phyloP scores from a whole-genome alignment of 1,284 basidiomycete genomes.

The Cutaneotrichosporon sp. region DNA sequence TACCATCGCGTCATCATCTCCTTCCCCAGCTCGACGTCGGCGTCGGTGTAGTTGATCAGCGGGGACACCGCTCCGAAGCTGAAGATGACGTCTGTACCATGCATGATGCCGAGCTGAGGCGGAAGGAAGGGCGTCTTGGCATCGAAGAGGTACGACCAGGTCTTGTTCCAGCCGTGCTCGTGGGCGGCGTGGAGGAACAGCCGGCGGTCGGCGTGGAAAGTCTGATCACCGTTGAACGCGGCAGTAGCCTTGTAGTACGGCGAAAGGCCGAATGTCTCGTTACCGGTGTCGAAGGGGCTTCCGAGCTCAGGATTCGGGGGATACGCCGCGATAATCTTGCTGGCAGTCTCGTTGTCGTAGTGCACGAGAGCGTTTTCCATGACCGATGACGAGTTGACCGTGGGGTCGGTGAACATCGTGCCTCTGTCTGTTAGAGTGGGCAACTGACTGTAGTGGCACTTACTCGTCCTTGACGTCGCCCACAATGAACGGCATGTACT shows the following conservation, averaged over 20 bases:
- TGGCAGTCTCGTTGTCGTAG: background rate
- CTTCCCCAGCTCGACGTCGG: slow-evolving; percentile 7
- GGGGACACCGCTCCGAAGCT: slow-evolving; percentile 21
- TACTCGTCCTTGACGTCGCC: slow-evolving; percentile 45
- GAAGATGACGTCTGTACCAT: slow-evolving; percentile 28
- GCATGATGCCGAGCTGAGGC: slow-evolving; percentile 20
- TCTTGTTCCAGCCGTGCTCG: slow-evolving; percentile 21
- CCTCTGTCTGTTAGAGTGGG: too few species aligned
- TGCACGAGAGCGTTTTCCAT: background rate
- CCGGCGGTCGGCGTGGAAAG: slow-evolving; percentile 30
- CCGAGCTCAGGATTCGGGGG: slow-evolving; percentile 22
- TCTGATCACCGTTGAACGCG: slow-evolving; percentile 29
- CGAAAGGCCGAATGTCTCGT: slow-evolving; percentile 36
- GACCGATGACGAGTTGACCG: background rate
- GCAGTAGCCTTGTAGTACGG: slow-evolving; percentile 27
- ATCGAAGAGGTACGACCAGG: slow-evolving; percentile 37
- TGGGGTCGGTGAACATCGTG: background rate
- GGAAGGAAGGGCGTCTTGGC: slow-evolving; percentile 15
- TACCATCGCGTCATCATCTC: slow-evolving; percentile 23
- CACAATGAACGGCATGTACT: slow-evolving; percentile 43
- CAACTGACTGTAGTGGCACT: too few species aligned
- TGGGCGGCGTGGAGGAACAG: slow-evolving; percentile 28
- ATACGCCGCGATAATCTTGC: background rate
- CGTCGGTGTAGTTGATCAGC: slow-evolving; percentile 19
- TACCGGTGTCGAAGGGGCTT: slow-evolving; percentile 38